Evolutionary conservation across 306 rosid genomes (phyloP).

Genomic region (Quercus variabilis): DNA sequence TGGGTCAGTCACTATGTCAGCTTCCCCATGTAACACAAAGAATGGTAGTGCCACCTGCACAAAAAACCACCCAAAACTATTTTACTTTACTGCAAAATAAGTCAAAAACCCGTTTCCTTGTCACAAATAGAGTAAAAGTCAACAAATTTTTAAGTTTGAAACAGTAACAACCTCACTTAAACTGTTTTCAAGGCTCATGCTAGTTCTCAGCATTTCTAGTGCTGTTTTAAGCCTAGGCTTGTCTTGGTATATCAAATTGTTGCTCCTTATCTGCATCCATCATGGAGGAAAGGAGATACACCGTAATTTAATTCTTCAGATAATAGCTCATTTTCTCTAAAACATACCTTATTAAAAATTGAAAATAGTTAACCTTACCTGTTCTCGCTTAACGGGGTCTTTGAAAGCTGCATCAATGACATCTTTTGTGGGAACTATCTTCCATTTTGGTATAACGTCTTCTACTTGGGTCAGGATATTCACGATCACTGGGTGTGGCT

Average conservation of each 20-base stretch:
- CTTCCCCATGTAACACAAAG: conserved; percentile 81
- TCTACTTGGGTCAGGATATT: conserved; percentile 55
- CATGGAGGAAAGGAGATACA: not conserved
- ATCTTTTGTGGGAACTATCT: conserved; percentile 79
- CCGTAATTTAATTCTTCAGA: not conserved
- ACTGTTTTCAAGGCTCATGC: conserved; percentile 53
- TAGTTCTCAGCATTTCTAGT: conserved; percentile 73
- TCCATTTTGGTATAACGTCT: conserved; percentile 77
- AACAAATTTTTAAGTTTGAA: not conserved
- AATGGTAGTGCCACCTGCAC: conserved; percentile 69
- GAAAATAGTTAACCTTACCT: conserved; percentile 25
- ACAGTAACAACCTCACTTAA: conserved; percentile 46
- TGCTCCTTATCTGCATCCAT: conserved; percentile 60
- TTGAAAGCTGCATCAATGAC: conserved; percentile 69
- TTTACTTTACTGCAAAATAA: not conserved
- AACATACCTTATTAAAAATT: too few species aligned
- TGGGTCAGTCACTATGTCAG: conserved; percentile 91
- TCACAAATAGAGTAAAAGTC: not conserved
- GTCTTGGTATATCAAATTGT: conserved; percentile 78
- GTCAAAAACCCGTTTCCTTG: too few species aligned
- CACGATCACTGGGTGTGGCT: conserved; percentile 66
- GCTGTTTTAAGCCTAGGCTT: conserved; percentile 86
- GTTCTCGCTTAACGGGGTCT: conserved; percentile 64
- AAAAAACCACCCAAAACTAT: not conserved
- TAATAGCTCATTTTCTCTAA: not conserved